Evolutionary conservation across 2,329 filamentous ascomycete species (phyloP).

Genomic region (Aspergillus sp.): DNA sequence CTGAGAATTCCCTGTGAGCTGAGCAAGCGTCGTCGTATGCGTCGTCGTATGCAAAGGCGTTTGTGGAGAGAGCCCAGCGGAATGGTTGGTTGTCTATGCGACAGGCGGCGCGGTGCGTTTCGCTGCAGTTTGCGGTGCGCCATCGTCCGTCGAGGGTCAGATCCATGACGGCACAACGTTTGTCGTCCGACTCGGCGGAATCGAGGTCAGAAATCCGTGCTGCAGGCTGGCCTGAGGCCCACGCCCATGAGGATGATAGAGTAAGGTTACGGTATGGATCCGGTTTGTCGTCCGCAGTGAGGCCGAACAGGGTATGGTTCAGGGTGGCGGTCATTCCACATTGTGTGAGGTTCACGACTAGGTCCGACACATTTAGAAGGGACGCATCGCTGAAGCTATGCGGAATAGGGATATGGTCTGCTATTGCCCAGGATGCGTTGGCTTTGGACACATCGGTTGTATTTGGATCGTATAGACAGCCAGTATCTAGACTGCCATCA

Average conservation of each 20-base stretch:
- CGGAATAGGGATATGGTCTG: constrained; percentile 29
- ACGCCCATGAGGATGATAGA: constrained; percentile 58
- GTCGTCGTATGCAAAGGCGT: constrained; percentile 44
- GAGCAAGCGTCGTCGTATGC: constrained; percentile 50
- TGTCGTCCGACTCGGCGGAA: constrained; percentile 24
- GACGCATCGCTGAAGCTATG: constrained; percentile 25
- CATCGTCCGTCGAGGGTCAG: constrained; percentile 53
- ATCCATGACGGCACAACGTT: constrained; percentile 59
- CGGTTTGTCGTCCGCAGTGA: constrained; percentile 51
- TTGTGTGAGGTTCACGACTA: constrained; percentile 44
- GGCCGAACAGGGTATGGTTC: constrained; percentile 54
- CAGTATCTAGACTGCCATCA: constrained; percentile 46
- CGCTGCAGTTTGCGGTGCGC: constrained; percentile 57
- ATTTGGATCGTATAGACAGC: constrained; percentile 54
- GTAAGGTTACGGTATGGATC: constrained; percentile 52
- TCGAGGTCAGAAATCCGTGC: constrained; percentile 30
- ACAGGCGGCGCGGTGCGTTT: constrained; percentile 56
- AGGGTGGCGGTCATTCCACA: constrained; percentile 64
- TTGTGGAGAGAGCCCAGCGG: constrained; percentile 54
- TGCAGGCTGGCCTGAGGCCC: constrained; percentile 56
- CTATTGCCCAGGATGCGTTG: constrained; percentile 57
- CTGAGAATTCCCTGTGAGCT: constrained; percentile 50
- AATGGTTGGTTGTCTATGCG: constrained; percentile 56
- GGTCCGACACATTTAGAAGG: constrained; percentile 32
- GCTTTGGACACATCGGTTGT: constrained; percentile 41